Evolutionary conservation across 2,329 filamentous ascomycete species (phyloP).

Genomic region (Pseudodiploospora longispora): DNA sequence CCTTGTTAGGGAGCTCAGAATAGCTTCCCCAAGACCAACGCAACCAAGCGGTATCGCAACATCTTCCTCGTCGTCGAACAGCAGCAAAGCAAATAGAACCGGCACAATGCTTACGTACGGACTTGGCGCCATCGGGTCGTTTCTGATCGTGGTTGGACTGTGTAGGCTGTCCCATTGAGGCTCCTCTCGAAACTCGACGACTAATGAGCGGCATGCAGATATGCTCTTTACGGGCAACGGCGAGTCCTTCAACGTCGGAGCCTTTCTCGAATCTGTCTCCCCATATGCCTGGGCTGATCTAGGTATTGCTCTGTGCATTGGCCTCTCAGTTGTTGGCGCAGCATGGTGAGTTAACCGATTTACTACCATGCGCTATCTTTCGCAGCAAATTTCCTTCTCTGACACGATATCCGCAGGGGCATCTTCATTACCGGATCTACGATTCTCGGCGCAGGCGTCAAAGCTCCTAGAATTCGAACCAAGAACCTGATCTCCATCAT

Average conservation of each 20-base stretch:
- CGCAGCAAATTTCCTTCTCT: too few relatives aligned
- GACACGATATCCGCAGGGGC: conserved; percentile 53
- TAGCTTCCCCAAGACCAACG: conserved; percentile 11
- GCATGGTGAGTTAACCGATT: conserved; percentile 63
- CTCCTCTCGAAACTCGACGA: conserved; percentile 2
- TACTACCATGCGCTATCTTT: background rate
- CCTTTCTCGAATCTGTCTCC: conserved; percentile 88
- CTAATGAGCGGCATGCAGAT: conserved; percentile 47
- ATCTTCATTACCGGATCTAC: conserved; percentile 98
- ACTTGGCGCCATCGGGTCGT: conserved; percentile 57
- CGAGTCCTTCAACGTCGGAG: conserved; percentile 93
- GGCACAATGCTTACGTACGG: conserved; percentile 63
- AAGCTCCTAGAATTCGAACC: conserved; percentile 92
- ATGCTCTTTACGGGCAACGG: conserved; percentile 98
- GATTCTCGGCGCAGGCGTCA: conserved; percentile 93
- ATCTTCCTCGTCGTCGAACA: conserved; percentile 13
- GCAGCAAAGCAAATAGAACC: conserved; percentile 14
- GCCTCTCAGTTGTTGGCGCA: conserved; percentile 90
- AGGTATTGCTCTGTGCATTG: conserved; percentile 91
- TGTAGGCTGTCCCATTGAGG: conserved; percentile 48
- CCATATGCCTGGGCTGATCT: conserved; percentile 89
- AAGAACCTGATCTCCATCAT: conserved; percentile 99
- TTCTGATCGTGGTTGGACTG: conserved; percentile 65
- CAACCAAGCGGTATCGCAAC: conserved; percentile 11
- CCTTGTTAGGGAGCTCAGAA: conserved; percentile 12